Evolutionary conservation across 257 asterid genomes (phyloP), one percentile per base, ranked within the genome.

Genomic region (Solanum virginianum): DNA sequence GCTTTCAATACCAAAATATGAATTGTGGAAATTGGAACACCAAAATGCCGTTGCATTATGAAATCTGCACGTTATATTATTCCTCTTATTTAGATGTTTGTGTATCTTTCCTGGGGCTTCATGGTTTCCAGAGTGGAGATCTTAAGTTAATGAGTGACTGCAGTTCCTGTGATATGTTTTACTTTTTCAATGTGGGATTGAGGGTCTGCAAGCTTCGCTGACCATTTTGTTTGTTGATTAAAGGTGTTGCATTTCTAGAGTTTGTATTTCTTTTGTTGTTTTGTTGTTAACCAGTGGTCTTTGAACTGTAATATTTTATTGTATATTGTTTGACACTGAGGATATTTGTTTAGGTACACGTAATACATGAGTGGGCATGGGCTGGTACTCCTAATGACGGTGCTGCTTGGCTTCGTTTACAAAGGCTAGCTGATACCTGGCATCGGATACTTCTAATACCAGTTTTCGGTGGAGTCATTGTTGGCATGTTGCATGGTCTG

Each of bases 361-460:
- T 93, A 88, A 90, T 97, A 88, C 99, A 95, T 53, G 98, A 92
- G 86, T 97, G 98, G 98, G 98, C 98, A 36, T 97, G 99, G 99
- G 99, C 98, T 80, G 99, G 99, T 83, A 97, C 99, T 56, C 99
- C 99, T 10, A 93, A 87, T 72, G 99, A 97, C 81, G 99, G 99
- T 85, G 99, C 99, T 85, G 91, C 98, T 39, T 97, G 99, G 99
- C 97, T 97, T 60, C 95, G 98, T 81, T 90, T 95, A 87, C 99
- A 97, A 88, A 91, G 97, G 87, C 89, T 95, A 80, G 94, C 94
- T 84, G 98, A 95, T 88, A 97, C 99, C 24, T 97, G 99, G 98
- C 99, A 95, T 89, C 92, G 98, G 81, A 95, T 95, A 85, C 98
- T 97, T 85, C 86, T 97, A 85, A 91, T 97, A 88, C 99, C 98